These are phyloP conservation scores for Pichia sp. DNA, from an alignment of 1,139 yeast species.

Conservation along the genomic window DNA sequence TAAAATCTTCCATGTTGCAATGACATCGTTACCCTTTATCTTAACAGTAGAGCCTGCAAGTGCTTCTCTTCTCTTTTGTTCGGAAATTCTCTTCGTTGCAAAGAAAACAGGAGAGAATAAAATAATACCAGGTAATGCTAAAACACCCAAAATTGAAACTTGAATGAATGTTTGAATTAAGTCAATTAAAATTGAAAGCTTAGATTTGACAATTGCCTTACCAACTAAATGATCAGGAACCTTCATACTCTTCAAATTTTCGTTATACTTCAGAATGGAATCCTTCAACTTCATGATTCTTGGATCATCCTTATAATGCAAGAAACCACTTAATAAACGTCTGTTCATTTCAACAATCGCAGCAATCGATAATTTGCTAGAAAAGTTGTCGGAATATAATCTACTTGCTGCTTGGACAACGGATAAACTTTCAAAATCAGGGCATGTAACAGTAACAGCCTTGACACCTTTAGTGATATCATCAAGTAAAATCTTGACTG, in stretches of 20 bases:
- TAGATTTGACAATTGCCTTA: slow-evolving; percentile 47
- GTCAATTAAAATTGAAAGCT: slow-evolving; percentile 38
- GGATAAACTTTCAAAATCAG: slow-evolving; percentile 90
- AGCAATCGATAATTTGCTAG: slow-evolving; percentile 72
- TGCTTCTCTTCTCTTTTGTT: slow-evolving; percentile 72
- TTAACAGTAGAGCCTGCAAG: slow-evolving; percentile 88
- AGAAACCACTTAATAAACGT: slow-evolving; percentile 76
- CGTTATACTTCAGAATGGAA: slow-evolving; percentile 68
- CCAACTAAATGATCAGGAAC: slow-evolving; percentile 92
- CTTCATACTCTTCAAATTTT: slow-evolving; percentile 61
- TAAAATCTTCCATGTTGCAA: slow-evolving; percentile 94
- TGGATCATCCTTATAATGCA: slow-evolving; percentile 70
- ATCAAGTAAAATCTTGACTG: slow-evolving; percentile 70
- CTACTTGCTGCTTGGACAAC: slow-evolving; percentile 93
- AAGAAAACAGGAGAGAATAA: slow-evolving; percentile 86
- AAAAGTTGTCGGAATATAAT: slow-evolving; percentile 73
- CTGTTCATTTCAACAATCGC: slow-evolving; percentile 88
- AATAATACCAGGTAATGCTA: slow-evolving; percentile 83
- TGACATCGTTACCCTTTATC: slow-evolving; percentile 86
- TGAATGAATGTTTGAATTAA: slow-evolving; percentile 55
- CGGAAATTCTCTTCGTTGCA: slow-evolving; percentile 71
- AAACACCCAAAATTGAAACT: slow-evolving; percentile 50
- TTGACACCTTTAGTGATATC: slow-evolving; percentile 72
- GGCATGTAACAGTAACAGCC: slow-evolving; percentile 89
- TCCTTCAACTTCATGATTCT: slow-evolving; percentile 57